Conservation (phyloP, 192 early-diverging fungal genomes). For the Backusella liffmaniae region DNA sequence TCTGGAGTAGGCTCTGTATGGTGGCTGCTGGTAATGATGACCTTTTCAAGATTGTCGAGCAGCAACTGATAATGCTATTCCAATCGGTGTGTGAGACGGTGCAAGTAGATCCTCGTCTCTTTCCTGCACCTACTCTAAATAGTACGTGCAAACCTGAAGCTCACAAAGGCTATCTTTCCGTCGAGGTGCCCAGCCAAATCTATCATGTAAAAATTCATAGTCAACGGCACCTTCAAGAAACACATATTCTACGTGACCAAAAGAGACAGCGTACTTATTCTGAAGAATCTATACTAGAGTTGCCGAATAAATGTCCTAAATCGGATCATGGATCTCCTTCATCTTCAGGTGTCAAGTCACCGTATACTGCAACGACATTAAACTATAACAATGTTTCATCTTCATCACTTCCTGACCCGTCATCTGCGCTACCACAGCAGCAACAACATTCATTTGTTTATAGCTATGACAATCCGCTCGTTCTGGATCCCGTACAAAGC, state of each 20-base stretch:
- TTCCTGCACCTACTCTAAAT: neutral
- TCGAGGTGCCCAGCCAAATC: constrained; percentile 13
- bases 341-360: neutral
- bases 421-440: neutral
- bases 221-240: constrained; percentile 10
- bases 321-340: neutral
- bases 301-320: neutral
- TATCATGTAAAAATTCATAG: constrained; percentile 28
- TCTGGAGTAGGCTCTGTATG: constrained; percentile 48
- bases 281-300: constrained; percentile 3
- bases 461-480: neutral
- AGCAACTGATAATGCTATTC: neutral
- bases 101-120: neutral
- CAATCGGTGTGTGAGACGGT: constrained; percentile 14
- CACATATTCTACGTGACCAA: neutral
- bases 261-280: neutral
- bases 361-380: neutral
- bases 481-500: neutral
- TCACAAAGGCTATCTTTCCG: constrained; percentile 17
- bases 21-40: constrained; percentile 35
- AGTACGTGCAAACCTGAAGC: neutral
- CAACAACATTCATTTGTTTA: constrained; percentile 9
- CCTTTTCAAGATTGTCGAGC: constrained; percentile 23
- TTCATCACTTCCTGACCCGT: too few species aligned
- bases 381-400: neutral